A percentile compares a stretch with the other conserved stretches of the same genome.
Evolutionary conservation across 2,329 filamentous ascomycete genomes (phyloP).

Genomic region (Cercospora berteroae): DNA sequence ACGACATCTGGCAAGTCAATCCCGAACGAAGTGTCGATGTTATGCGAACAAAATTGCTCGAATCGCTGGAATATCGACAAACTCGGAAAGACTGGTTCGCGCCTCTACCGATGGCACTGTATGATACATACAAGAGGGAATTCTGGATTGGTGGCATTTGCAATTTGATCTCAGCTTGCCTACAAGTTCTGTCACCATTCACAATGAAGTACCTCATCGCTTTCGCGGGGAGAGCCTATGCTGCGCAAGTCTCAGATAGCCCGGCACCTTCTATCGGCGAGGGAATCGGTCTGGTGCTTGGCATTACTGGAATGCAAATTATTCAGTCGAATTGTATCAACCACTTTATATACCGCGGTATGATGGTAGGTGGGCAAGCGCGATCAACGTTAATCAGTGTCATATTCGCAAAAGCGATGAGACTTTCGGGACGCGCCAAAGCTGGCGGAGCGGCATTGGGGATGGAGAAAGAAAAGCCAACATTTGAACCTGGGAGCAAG

Average conservation of each 20-base stretch:
- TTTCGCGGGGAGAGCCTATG: slow-evolving; percentile 77
- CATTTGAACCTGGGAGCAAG: slow-evolving; percentile 48
- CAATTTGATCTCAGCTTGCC: slow-evolving; percentile 67
- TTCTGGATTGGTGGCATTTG: slow-evolving; percentile 82
- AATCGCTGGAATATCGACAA: slow-evolving; percentile 66
- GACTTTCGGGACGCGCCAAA: slow-evolving; percentile 80
- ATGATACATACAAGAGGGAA: slow-evolving; percentile 81
- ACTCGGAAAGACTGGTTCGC: slow-evolving; percentile 59
- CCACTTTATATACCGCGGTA: slow-evolving; percentile 89
- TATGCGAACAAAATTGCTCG: slow-evolving; percentile 64
- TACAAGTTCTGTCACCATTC: slow-evolving; percentile 80
- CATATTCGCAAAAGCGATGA: slow-evolving; percentile 92
- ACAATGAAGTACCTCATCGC: slow-evolving; percentile 80
- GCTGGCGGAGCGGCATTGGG: slow-evolving; percentile 65
- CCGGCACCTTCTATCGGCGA: slow-evolving; percentile 67
- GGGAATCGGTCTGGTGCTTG: slow-evolving; percentile 80
- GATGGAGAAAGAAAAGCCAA: slow-evolving; percentile 37
- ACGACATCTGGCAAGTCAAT: slow-evolving; percentile 88
- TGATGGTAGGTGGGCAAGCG: slow-evolving; percentile 83
- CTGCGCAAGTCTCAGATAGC: slow-evolving; percentile 45
- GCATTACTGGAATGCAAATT: slow-evolving; percentile 82
- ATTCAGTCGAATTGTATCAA: slow-evolving; percentile 77
- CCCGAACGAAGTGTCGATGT: slow-evolving; percentile 71
- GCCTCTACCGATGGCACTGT: slow-evolving; percentile 74
- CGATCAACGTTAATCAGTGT: slow-evolving; percentile 78